Evolutionary conservation across 2,329 filamentous ascomycete species (phyloP).

Genomic region (Phaeosphaeria sp.): DNA sequence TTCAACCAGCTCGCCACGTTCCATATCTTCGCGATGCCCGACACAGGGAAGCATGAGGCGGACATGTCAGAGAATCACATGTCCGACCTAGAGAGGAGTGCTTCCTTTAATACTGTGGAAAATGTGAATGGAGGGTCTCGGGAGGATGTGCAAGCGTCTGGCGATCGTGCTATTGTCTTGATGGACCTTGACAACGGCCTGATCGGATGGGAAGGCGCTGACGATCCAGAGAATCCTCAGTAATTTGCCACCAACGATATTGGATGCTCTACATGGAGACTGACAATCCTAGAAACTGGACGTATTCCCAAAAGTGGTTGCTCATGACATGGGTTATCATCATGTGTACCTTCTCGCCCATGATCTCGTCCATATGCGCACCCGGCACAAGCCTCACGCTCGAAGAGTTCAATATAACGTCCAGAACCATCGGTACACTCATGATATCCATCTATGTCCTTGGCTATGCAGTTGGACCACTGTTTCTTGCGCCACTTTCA

Average conservation of each 20-base stretch:
- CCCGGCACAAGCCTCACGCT: slow-evolving; percentile 25
- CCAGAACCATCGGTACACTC: slow-evolving; percentile 18
- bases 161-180: slow-evolving; percentile 7
- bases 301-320: slow-evolving; percentile 24
- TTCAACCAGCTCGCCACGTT: background rate
- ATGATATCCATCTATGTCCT: slow-evolving; percentile 38
- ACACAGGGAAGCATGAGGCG: background rate
- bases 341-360: slow-evolving; percentile 16
- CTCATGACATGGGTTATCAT: slow-evolving; percentile 20
- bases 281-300: slow-evolving; percentile 17
- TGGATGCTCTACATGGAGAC: background rate
- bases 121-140: background rate
- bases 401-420: slow-evolving; percentile 10
- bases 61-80: background rate
- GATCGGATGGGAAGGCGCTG: slow-evolving; percentile 31
- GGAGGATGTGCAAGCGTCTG: slow-evolving; percentile 2
- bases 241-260: background rate
- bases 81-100: background rate
- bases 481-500: slow-evolving; percentile 66
- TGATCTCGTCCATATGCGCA: slow-evolving; percentile 33
- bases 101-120: background rate
- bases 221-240: slow-evolving; percentile 29
- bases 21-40: background rate
- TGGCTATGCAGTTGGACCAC: slow-evolving; percentile 59
- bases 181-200: slow-evolving; percentile 28